phyloP scores from a whole-genome alignment of 192 early-diverging fungal species.

The Globomyces pollinis-pini region DNA sequence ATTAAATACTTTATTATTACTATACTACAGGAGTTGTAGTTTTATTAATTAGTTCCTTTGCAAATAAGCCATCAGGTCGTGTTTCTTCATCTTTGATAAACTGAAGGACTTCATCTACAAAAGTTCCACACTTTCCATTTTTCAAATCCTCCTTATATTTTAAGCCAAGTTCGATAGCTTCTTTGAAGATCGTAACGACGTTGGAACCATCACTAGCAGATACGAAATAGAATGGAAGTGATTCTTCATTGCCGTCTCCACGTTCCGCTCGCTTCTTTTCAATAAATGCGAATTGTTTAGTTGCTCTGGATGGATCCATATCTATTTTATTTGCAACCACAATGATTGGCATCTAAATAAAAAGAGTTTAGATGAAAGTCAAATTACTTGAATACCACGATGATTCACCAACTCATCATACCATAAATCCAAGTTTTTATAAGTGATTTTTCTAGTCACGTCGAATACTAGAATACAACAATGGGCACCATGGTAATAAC shows the following conservation, averaged over 20 bases:
- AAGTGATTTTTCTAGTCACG: conserved; percentile 54
- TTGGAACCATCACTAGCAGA: conserved; percentile 50
- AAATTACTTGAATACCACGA: conserved; percentile 14
- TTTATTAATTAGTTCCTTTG: not conserved
- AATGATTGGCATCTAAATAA: conserved; percentile 38
- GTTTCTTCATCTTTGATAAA: conserved; percentile 40
- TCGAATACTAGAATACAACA: conserved; percentile 47
- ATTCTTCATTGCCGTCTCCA: conserved; percentile 21
- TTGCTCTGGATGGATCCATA: conserved; percentile 43
- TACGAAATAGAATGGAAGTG: conserved; percentile 32
- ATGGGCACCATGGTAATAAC: conserved; percentile 48
- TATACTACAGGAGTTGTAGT: not conserved
- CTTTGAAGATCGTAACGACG: conserved; percentile 47
- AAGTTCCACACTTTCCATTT: conserved; percentile 20
- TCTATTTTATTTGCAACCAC: conserved; percentile 60
- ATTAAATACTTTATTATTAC: not conserved
- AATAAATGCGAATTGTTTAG: conserved; percentile 44
- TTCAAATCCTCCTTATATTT: conserved; percentile 33
- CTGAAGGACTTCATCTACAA: conserved; percentile 43
- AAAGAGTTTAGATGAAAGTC: too few species aligned
- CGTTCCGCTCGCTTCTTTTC: conserved; percentile 26
- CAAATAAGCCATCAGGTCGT: conserved; percentile 6
- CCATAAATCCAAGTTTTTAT: conserved; percentile 55
- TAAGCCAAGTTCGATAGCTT: conserved; percentile 36
- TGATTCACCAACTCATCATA: conserved; percentile 39